A percentile compares a stretch with the other conserved stretches of the same genome.
phyloP scores from a whole-genome alignment of 1,284 basidiomycete genomes.

The Apiotrichum porosum region DNA sequence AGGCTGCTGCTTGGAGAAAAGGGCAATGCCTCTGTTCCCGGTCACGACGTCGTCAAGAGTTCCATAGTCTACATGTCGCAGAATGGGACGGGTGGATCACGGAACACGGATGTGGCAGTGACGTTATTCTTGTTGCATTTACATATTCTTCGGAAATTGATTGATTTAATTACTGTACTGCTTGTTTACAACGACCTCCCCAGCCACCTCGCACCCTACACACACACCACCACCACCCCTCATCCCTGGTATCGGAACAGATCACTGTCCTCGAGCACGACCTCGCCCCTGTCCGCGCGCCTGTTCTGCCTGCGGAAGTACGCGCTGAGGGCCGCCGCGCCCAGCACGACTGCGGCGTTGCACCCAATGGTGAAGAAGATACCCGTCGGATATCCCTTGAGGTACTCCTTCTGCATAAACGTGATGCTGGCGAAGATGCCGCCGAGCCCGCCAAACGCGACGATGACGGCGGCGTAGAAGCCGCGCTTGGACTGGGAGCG shows the following conservation, averaged over 20 bases:
- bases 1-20: too few species aligned
- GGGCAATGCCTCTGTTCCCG: too few species aligned
- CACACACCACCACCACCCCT: conserved; percentile 1
- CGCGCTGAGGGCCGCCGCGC: not conserved
- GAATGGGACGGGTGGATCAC: too few species aligned
- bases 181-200: too few species aligned
- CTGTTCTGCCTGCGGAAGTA: conserved; percentile 13
- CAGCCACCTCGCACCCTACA: not conserved
- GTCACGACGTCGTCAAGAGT: too few species aligned
- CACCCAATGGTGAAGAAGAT: conserved; percentile 9
- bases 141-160: too few species aligned
- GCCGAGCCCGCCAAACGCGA: conserved; percentile 17
- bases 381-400: conserved; percentile 9
- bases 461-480: conserved; percentile 19
- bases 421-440: conserved; percentile 13
- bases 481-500: conserved; percentile 47
- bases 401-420: conserved; percentile 11
- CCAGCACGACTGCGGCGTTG: not conserved
- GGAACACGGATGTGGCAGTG: too few species aligned
- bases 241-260: conserved; percentile 14
- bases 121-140: too few species aligned
- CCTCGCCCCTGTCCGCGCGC: conserved; percentile 4
- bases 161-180: too few species aligned
- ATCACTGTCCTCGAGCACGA: conserved; percentile 5
- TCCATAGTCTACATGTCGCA: too few species aligned